Evolutionary conservation across 148 eudicot species (phyloP).

Genomic region (Chenopodium quinoa): DNA sequence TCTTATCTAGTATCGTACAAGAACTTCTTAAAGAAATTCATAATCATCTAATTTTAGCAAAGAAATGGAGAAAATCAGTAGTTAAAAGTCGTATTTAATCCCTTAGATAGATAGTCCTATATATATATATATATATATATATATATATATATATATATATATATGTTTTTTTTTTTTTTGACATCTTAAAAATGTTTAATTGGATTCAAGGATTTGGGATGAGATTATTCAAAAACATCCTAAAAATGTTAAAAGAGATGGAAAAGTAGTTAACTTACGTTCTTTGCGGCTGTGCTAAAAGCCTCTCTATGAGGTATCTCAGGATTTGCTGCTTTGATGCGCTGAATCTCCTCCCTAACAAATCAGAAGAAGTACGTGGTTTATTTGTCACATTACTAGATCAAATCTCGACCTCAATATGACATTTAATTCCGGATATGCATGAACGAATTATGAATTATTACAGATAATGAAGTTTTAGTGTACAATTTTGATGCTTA

Average conservation of each 20-base stretch:
- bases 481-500: conserved; percentile 17
- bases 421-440: not conserved
- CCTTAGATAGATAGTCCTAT: too few relatives aligned
- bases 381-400: not conserved
- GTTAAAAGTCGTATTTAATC: too few relatives aligned
- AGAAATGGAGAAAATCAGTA: too few relatives aligned
- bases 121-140: too few relatives aligned
- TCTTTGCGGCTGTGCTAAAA: conserved; percentile 94
- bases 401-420: not conserved
- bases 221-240: too few relatives aligned
- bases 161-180: too few relatives aligned
- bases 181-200: too few relatives aligned
- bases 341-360: conserved; percentile 91
- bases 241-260: not conserved
- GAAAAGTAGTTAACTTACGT: conserved; percentile 37
- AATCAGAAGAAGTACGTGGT: not conserved
- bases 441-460: not conserved
- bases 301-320: conserved; percentile 95
- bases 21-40: too few relatives aligned
- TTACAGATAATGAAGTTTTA: not conserved
- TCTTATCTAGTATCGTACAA: too few relatives aligned
- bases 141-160: too few relatives aligned
- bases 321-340: conserved; percentile 89
- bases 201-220: too few relatives aligned
- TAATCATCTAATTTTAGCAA: not conserved